Evolutionary conservation across 1,284 basidiomycete species (phyloP), one percentile per base, ranked within the genome.

Genomic region (Rhizoctonia solani): DNA sequence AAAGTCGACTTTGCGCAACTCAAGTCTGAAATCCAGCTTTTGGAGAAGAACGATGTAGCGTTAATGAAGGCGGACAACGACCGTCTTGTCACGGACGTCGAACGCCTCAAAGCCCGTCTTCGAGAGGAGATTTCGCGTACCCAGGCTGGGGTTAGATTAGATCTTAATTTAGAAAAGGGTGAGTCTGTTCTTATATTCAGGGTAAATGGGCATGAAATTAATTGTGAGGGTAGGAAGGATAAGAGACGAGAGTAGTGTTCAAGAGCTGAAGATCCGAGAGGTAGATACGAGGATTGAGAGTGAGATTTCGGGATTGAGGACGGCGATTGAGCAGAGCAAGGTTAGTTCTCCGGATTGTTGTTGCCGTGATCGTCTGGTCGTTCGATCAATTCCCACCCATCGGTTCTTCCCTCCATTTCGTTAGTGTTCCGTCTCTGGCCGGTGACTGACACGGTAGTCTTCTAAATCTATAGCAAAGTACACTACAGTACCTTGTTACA

Each of bases 1-100:
- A 92, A 97, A 81, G 95, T 99, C 69, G 96, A 98, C 79, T 98
- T 99, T 77, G 92, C 95, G 4, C 90, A 95, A 75, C 87, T 97
- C 72, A 98, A 98, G 79, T 96, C 94, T 16, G 96, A 98, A 76
- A 83, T 99, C 30, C 93, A 98, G 78, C 81, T 99, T 47, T 92
- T 94, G 81, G 95, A 98, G 81, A 95, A 96, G 83, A 98, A 98
- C 74, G 96, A 99, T 76, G 85, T 98, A 59, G 89, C 94, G 25
- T 88, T 95, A 82, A 90, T 99, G 81, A 97, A 67, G 55, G 63
- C 68, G 37, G 76, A 77, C 69, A 85, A 85, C 73, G 84, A 85
- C 73, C 85, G 96, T 21, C 82, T 99, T 19, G 83, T 93, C 74
- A 84, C 87, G 34, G 96, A 99, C 75, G 89, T 98, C 59, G 95